Conservation (phyloP, 2,329 filamentous ascomycete genomes). For the Verticillium isaacii region DNA sequence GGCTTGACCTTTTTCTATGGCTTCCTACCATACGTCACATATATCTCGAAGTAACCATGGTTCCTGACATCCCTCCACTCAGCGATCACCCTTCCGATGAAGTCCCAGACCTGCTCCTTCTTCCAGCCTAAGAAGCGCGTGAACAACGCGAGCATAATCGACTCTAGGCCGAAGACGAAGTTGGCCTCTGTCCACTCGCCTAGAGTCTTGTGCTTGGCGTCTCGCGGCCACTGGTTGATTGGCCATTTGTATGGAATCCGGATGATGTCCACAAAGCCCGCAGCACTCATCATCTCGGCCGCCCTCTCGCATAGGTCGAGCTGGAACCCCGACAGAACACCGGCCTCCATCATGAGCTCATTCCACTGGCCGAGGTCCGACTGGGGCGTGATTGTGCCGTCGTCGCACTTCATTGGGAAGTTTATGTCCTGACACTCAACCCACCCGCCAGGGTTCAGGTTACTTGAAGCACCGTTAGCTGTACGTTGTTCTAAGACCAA, state of each 20-base stretch:
- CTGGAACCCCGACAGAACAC: conserved; percentile 21
- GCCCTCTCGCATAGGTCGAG: conserved; percentile 20
- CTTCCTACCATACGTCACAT: conserved; percentile 13
- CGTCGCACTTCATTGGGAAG: conserved; percentile 24
- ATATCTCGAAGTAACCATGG: conserved; percentile 35
- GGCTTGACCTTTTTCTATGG: background rate
- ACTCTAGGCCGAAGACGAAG: conserved; percentile 22
- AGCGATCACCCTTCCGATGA: conserved; percentile 20
- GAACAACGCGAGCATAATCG: conserved; percentile 25
- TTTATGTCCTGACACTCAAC: conserved; percentile 33
- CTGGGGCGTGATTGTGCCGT: conserved; percentile 18
- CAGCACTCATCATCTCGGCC: conserved; percentile 18
- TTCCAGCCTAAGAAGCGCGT: conserved; percentile 21
- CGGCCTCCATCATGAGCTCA: conserved; percentile 23
- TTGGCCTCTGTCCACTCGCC: conserved; percentile 21
- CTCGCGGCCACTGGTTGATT: conserved; percentile 21
- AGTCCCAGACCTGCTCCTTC: conserved; percentile 25
- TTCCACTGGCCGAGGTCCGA: conserved; percentile 20
- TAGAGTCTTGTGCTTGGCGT: conserved; percentile 18
- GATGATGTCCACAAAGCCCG: conserved; percentile 19
- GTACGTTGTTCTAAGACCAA: background rate
- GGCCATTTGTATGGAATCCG: conserved; percentile 19
- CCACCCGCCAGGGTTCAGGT: conserved; percentile 28
- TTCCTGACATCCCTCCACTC: conserved; percentile 27
- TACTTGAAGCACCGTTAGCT: conserved; percentile 8